Base-by-base conservation (phyloP, 768 basidiomycete species). In the Lactarius evosmus region DNA sequence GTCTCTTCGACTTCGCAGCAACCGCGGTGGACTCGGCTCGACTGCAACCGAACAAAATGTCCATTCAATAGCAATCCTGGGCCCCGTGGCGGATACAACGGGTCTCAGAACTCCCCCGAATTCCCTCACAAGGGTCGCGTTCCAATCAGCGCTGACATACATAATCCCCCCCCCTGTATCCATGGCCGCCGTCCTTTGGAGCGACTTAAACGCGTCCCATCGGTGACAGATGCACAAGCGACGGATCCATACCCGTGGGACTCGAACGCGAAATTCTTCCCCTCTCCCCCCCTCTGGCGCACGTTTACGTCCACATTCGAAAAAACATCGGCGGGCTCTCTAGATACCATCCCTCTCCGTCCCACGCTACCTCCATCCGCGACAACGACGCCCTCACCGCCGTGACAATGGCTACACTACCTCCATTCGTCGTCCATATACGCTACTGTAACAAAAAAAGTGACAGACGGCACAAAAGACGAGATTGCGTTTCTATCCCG, bases 181-280 rank as follows among this genome's bases (percentile, higher is more conserved):
- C 58, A 64, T 60, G 58, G 58, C 57, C 57, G 30, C 57, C 49
- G 57, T 16, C 27, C 29, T 59, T 56, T 53, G 32, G 52, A 63
- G 57, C 62, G 53, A 54, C 63, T 64, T 60, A 55, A 40, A 55
- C 22, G 58, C 53, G 44, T 64, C 53, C 14, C 22, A 41, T 63
- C 14, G 40, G 14, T 53, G 41, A 63, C 61, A 36, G 29, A 46
- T 55, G 22, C 44, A 22, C 62, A 32, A 53, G 36, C 34, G 34
- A 59, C 33, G 44, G 53, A n/a, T 58, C 58, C 56, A 59, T 54
- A 49, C 29, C 57, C 62, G 62, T 58, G 51, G 51, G 62, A 63
- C 22, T 49, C 50, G 16, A 57, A 53, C 25, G 29, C 29, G 19
- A 58, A 41, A 55, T 59, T 29, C 33, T 30, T 6, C 41, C 63